phyloP scores from a whole-genome alignment of 495 filamentous ascomycete species.

The Neurospora sublineolata region DNA sequence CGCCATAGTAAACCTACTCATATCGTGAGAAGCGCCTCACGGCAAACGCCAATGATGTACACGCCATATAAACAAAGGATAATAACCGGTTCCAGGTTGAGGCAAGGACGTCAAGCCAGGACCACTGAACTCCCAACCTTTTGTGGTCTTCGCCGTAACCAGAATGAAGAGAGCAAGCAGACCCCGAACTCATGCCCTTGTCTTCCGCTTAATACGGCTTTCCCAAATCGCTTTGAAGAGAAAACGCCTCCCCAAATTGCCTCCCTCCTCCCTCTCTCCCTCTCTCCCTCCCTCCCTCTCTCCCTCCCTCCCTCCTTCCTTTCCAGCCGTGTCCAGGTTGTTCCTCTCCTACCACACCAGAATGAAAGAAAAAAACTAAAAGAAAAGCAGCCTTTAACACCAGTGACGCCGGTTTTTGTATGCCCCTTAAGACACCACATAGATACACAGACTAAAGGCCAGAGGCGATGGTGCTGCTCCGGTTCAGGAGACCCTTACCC shows the following conservation, averaged over 20 bases:
- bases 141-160: neutral
- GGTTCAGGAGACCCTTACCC: neutral
- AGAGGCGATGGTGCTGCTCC: neutral
- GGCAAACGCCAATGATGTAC: neutral
- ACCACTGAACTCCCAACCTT: neutral
- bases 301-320: neutral
- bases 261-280: neutral
- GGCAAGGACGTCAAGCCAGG: neutral
- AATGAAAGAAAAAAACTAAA: conserved; percentile 3
- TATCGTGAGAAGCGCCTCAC: neutral
- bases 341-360: neutral
- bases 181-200: neutral
- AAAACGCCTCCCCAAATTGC: neutral
- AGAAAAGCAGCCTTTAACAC: conserved; percentile 3
- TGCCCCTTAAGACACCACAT: conserved; percentile 16
- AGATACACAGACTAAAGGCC: conserved; percentile 7
- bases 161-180: neutral
- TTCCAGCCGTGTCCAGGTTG: neutral
- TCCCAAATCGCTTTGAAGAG: neutral
- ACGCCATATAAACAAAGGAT: neutral
- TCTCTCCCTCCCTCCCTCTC: neutral
- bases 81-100: neutral
- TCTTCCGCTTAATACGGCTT: neutral
- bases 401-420: conserved; percentile 18
- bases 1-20: neutral